phyloP scores from a whole-genome alignment of 2,329 filamentous ascomycete species.

The Venturia pyrina region DNA sequence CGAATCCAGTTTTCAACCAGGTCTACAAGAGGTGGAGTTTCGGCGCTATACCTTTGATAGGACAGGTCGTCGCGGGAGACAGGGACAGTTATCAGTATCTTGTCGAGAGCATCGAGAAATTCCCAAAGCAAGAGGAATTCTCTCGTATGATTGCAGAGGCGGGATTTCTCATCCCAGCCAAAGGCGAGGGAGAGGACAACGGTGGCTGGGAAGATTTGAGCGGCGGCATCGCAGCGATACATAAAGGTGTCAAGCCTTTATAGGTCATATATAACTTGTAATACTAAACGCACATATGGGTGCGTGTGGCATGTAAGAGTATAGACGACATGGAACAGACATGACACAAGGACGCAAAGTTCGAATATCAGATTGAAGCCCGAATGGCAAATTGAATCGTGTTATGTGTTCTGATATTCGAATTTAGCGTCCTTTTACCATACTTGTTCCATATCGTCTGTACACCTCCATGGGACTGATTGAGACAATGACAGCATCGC shows the following conservation, averaged over 20 bases:
- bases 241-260: conserved; percentile 82
- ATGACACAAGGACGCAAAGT: background rate
- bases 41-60: conserved; percentile 84
- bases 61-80: conserved; percentile 88
- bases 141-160: conserved; percentile 71
- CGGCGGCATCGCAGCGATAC: conserved; percentile 86
- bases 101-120: conserved; percentile 92
- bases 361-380: background rate
- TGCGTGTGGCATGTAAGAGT: background rate
- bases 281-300: background rate
- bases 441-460: background rate
- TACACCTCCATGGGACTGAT: background rate
- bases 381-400: background rate
- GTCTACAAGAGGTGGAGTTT: conserved; percentile 97
- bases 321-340: background rate
- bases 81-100: conserved; percentile 96
- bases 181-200: conserved; percentile 23
- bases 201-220: conserved; percentile 84
- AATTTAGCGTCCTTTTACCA: background rate
- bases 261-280: background rate
- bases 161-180: conserved; percentile 71
- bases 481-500: background rate
- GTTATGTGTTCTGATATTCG: background rate
- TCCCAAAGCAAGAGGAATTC: conserved; percentile 80
- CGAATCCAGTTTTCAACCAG: conserved; percentile 66